A percentile compares a stretch with the other conserved stretches of the same genome.
phyloP scores from a whole-genome alignment of 2,329 filamentous ascomycete genomes.

The Fusarium clavum region DNA sequence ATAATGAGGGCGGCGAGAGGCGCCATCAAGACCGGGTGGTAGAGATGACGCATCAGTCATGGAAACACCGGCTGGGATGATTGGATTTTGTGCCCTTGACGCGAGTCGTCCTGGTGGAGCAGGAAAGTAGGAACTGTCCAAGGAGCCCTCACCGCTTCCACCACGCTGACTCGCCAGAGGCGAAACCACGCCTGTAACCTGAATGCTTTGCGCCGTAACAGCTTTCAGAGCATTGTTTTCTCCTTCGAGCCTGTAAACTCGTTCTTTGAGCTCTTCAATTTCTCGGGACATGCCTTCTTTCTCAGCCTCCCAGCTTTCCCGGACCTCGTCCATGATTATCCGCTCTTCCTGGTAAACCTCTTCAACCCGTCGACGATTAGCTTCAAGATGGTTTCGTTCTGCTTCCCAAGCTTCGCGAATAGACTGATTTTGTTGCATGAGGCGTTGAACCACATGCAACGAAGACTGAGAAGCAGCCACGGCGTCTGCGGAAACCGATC shows the following conservation, averaged over 20 bases:
- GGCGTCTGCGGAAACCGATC: conserved; percentile 49
- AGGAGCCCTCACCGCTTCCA: conserved; percentile 42
- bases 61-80: conserved; percentile 33
- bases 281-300: conserved; percentile 56
- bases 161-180: conserved; percentile 47
- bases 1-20: conserved; percentile 52
- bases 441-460: conserved; percentile 54
- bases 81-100: conserved; percentile 36
- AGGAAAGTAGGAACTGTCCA: conserved; percentile 42
- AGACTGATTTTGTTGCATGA: conserved; percentile 56
- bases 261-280: conserved; percentile 56
- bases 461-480: conserved; percentile 49
- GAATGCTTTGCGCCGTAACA: conserved; percentile 47
- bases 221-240: conserved; percentile 53
- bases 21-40: conserved; percentile 51
- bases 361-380: conserved; percentile 64
- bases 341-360: conserved; percentile 68
- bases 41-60: conserved; percentile 43
- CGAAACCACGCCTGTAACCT: conserved; percentile 48
- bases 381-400: conserved; percentile 65
- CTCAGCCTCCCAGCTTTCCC: conserved; percentile 60
- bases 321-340: conserved; percentile 64
- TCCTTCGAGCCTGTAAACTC: conserved; percentile 51
- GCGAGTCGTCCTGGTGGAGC: conserved; percentile 33
- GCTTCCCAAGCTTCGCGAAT: conserved; percentile 65